Percentiles rank a stretch among this genome's conserved stretches.
Conservation (phyloP, 2,329 filamentous ascomycete genomes). For the Phyllosticta capitalensis region DNA sequence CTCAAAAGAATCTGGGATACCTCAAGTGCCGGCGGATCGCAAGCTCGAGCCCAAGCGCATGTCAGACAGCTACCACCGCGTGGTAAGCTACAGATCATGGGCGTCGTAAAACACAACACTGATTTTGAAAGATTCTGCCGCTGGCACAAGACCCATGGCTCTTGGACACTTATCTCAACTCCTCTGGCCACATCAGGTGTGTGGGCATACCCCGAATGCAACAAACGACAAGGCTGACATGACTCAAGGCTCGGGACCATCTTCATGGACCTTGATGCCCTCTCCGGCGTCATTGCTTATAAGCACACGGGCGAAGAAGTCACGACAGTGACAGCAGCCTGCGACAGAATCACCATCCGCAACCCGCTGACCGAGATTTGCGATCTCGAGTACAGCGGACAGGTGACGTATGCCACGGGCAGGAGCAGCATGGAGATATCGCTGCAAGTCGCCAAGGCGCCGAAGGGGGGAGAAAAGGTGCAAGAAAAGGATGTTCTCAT, state of each 20-base stretch:
- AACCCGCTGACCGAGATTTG: slow-evolving; percentile 68
- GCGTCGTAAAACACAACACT: slow-evolving; percentile 14
- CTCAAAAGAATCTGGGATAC: slow-evolving; percentile 21
- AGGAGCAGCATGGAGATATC: slow-evolving; percentile 66
- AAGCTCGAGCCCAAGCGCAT: slow-evolving; percentile 58
- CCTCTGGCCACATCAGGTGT: slow-evolving; percentile 55
- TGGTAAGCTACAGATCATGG: slow-evolving; percentile 39
- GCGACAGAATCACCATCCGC: slow-evolving; percentile 57
- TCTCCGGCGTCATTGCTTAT: slow-evolving; percentile 68
- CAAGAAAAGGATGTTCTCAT: slow-evolving; percentile 55
- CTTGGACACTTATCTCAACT: slow-evolving; percentile 68
- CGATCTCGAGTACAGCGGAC: slow-evolving; percentile 62
- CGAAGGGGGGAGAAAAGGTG: slow-evolving; percentile 45
- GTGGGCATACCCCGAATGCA: background rate
- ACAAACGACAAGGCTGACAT: background rate
- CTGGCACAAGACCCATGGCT: slow-evolving; percentile 67
- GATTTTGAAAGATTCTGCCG: slow-evolving; percentile 47
- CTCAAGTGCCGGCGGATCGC: slow-evolving; percentile 36
- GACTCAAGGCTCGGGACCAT: slow-evolving; percentile 54
- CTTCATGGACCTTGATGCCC: slow-evolving; percentile 71
- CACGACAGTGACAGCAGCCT: slow-evolving; percentile 54
- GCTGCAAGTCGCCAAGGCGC: slow-evolving; percentile 60
- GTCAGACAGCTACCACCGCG: slow-evolving; percentile 60
- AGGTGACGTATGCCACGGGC: slow-evolving; percentile 63
- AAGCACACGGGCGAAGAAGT: slow-evolving; percentile 59